A percentile compares a stretch with the other conserved stretches of the same genome.
Conservation (phyloP, 306 rosid genomes). For the Begonia masoniana region DNA sequence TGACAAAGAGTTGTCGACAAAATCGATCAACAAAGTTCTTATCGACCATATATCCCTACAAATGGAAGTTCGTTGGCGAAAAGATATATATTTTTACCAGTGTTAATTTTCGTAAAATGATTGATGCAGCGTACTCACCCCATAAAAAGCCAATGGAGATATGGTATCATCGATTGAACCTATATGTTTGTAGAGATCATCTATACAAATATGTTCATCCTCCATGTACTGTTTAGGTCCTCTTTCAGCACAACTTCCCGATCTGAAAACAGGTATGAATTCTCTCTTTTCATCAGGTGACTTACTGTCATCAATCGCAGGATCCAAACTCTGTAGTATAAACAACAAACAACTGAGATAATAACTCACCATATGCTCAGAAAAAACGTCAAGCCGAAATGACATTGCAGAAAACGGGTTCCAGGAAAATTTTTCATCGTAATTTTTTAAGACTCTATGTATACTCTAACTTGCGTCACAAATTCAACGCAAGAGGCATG, state of each 20-base stretch:
- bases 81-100: too few relatives aligned
- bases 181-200: slow-evolving; percentile 44
- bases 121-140: slow-evolving; percentile 29
- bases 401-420: too few relatives aligned
- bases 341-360: too few relatives aligned
- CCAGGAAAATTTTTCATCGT: too few relatives aligned
- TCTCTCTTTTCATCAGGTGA: slow-evolving; percentile 41
- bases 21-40: background rate
- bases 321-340: slow-evolving; percentile 36
- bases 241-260: slow-evolving; percentile 83
- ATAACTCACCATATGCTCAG: too few relatives aligned
- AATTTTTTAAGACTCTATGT: too few relatives aligned
- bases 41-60: too few relatives aligned
- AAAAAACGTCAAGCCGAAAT: too few relatives aligned
- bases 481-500: too few relatives aligned
- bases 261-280: slow-evolving; percentile 49
- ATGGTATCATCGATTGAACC: slow-evolving; percentile 33
- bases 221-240: slow-evolving; percentile 85
- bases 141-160: slow-evolving; percentile 61
- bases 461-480: too few relatives aligned
- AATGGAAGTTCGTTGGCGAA: background rate
- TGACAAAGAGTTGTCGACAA: background rate
- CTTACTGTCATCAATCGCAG: slow-evolving; percentile 27
- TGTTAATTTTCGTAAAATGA: too few relatives aligned
- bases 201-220: slow-evolving; percentile 69